Evolutionary conservation across 169 alveolate genomes (phyloP), one percentile per base, ranked within the genome.

Genomic region (Eimeria sp.): DNA sequence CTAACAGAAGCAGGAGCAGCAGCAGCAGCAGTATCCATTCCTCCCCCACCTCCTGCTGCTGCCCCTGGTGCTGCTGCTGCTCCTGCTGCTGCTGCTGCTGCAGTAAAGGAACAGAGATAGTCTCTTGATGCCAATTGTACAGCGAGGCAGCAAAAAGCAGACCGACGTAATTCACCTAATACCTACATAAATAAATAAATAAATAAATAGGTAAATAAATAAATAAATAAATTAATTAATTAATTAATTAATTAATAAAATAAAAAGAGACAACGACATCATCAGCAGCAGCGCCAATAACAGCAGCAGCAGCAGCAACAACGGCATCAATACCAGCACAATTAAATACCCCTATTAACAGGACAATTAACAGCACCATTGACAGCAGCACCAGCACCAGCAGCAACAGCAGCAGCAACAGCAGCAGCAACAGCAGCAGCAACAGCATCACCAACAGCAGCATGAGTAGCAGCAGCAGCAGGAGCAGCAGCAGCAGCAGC

Each of bases 41-140:
- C 40, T 34, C 40, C 40, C 2, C 40, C 40, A n/a, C 43, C 25
- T 7, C 25, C 90, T 22, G 90, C 72, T 10, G 90, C 67, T 10
- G 90, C 90, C n/a, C n/a, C n/a, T n/a, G n/a, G n/a, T 40, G 88
- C 54, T 18, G 88, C 61, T 20, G 67, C 45, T 20, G 67, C 58
- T 25, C n/a, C n/a, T n/a, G 90, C 90, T 40, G 88, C 54, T 18
- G 88, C 61, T 20, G 67, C 45, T 20, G 67, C 58, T 25, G 76
- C 92, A 49, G 22, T 54, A 49, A 78, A 78, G 9, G 89, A 70
- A 54, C 94, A 87, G 51, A 87, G 63, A 43, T 63, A 82, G 49
- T 65, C 78, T n/a, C 94, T n/a, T 10, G 94, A 87, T 5, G 94
- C 94, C 65, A 87, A 70, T 5, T 87, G 94, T n/a, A 87, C 94